Conservation (phyloP, 306 rosid genomes). For the Cotoneaster glaucophyllus region DNA sequence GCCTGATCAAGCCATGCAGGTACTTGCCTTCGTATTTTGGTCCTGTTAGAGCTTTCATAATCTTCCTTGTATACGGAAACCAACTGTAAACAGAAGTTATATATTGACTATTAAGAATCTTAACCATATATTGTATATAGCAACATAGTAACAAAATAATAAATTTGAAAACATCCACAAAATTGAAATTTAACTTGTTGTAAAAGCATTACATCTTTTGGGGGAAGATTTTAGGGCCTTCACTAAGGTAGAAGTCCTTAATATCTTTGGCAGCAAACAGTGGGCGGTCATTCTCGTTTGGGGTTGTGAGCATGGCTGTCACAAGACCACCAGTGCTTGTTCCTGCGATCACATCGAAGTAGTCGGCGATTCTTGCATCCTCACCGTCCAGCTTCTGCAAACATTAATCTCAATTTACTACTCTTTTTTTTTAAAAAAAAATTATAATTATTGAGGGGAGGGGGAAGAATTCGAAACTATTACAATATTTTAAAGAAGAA, state of each 20-base stretch:
- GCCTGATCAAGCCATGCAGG: slow-evolving; percentile 21
- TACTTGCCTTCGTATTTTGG: slow-evolving; percentile 50
- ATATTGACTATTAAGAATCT: background rate
- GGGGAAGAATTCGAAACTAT: no score
- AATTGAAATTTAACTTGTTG: no score
- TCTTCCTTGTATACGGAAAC: background rate
- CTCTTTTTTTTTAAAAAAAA: no score
- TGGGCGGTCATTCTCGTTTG: slow-evolving; percentile 42
- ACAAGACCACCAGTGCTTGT: slow-evolving; percentile 70
- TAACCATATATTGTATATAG: no score
- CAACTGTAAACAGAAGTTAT: background rate
- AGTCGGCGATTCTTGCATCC: slow-evolving; percentile 59
- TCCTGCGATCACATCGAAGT: slow-evolving; percentile 63
- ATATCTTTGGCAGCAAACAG: slow-evolving; percentile 52
- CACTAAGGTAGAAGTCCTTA: slow-evolving; percentile 40
- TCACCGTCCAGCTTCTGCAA: slow-evolving; percentile 56
- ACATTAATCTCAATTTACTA: background rate
- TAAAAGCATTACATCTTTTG: background rate
- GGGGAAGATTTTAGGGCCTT: slow-evolving; percentile 51
- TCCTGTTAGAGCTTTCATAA: slow-evolving; percentile 14
- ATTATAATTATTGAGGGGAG: no score
- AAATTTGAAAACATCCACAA: background rate
- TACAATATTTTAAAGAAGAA: no score
- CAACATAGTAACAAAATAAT: no score
- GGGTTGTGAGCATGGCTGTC: slow-evolving; percentile 55